A percentile compares a stretch with the other conserved stretches of the same genome.
phyloP scores from a whole-genome alignment of 805 yeast species.

The Zygosaccharomyces bisporus region DNA sequence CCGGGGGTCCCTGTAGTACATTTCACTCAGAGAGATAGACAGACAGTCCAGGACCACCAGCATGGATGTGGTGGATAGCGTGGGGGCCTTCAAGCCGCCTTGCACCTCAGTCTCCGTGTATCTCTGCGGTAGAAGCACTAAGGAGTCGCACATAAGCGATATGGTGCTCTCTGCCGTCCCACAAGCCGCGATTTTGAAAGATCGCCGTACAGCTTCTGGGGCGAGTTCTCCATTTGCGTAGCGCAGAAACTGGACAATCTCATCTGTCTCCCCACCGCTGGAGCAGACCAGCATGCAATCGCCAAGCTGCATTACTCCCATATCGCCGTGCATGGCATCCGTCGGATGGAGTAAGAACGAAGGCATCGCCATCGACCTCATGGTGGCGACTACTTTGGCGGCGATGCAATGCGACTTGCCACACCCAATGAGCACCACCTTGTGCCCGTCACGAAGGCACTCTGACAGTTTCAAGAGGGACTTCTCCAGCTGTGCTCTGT shows the following conservation, averaged over 20 bases:
- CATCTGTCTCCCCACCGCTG: conserved; percentile 82
- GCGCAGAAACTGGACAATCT: conserved; percentile 44
- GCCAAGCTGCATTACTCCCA: conserved; percentile 61
- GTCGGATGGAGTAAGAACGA: conserved; percentile 71
- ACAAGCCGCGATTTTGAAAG: conserved; percentile 17
- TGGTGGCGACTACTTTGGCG: conserved; percentile 71
- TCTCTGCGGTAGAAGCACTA: conserved; percentile 34
- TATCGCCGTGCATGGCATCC: conserved; percentile 88
- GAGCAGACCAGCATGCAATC: conserved; percentile 61
- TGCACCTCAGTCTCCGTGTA: conserved; percentile 54
- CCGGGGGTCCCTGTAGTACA: conserved; percentile 51
- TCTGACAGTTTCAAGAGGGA: neutral
- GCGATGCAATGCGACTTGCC: conserved; percentile 85
- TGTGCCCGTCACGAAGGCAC: conserved; percentile 41
- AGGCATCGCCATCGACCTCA: conserved; percentile 72
- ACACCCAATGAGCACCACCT: conserved; percentile 74
- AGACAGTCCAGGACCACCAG: conserved; percentile 76
- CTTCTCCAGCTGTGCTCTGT: neutral
- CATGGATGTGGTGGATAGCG: conserved; percentile 75
- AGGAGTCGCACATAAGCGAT: conserved; percentile 36
- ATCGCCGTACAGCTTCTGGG: neutral
- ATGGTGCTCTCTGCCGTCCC: conserved; percentile 16
- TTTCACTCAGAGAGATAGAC: conserved; percentile 66
- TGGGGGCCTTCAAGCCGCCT: conserved; percentile 85
- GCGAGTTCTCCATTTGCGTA: conserved; percentile 11